A percentile compares a stretch with the other conserved stretches of the same genome.
phyloP scores from a whole-genome alignment of 2,329 filamentous ascomycete species.

The Aspergillus sp. region DNA sequence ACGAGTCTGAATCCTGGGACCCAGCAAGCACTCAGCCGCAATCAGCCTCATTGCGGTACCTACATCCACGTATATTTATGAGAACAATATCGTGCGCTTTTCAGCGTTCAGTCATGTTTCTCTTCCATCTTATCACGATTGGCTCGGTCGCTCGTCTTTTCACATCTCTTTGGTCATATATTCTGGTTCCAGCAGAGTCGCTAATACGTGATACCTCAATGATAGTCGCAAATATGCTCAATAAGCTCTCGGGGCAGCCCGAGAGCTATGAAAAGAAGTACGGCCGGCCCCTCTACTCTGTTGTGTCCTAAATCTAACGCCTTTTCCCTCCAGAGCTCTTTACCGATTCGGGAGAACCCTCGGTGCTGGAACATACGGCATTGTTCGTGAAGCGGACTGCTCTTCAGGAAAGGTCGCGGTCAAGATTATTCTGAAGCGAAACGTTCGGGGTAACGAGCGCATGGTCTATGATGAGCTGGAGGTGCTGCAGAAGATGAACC shows the following conservation, averaged over 20 bases:
- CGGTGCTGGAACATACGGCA: conserved; percentile 96
- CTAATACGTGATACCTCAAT: conserved; percentile 10
- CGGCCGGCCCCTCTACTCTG: conserved; percentile 30
- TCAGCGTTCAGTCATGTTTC: not conserved
- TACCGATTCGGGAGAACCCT: conserved; percentile 93
- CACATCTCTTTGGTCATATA: not conserved
- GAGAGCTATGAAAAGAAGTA: conserved; percentile 99
- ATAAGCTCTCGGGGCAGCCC: conserved; percentile 93
- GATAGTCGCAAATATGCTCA: conserved; percentile 84
- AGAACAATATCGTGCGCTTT: not conserved
- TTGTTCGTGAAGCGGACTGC: conserved; percentile 92
- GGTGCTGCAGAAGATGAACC: conserved; percentile 87
- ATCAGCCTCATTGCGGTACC: conserved; percentile 11
- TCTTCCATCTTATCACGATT: conserved; percentile 2
- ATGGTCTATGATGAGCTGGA: conserved; percentile 98
- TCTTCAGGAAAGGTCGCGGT: conserved; percentile 83
- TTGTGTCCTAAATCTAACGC: conserved; percentile 15
- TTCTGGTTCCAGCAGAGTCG: not conserved
- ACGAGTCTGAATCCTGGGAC: conserved; percentile 10
- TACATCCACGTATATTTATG: not conserved
- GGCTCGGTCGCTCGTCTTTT: not conserved
- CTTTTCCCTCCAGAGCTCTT: conserved; percentile 64
- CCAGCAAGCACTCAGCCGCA: conserved; percentile 13
- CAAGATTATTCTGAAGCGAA: conserved; percentile 99
- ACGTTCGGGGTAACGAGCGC: conserved; percentile 95